Base-by-base conservation (phyloP, 306 rosid genomes). In the Luffa acutangula region DNA sequence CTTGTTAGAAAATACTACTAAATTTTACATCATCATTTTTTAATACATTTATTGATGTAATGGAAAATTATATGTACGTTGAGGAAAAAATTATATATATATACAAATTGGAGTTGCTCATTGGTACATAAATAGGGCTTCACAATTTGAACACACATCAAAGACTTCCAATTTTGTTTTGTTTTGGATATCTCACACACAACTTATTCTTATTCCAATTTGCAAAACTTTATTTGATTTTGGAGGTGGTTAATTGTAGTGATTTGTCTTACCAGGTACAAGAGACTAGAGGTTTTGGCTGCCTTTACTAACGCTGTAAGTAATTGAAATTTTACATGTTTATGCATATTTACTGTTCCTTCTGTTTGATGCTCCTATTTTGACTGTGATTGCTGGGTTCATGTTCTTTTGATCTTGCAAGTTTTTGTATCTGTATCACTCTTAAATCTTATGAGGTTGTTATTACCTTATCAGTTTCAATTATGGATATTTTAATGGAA, bases 301-400 rank as follows among this genome's bases (percentile, higher is more conserved):
- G 98, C 99, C 65, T 95, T 95, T 86, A 95, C 99, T 65, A 95
- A 95, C 89, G 96, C 98, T 84, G 99, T 95, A 91, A 90, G 99
- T 88, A 80, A 73, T 76, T 80, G 48, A 39, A 80, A 79, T 54
- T 39, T 84, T 79, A 82, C 77, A 13, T 54, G 48, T 64, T 52
- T 62, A 45, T 25, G 31, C 62, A 17, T 46, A 18, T 69, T 69
- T 41, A 42, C 7, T 42, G 75, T 69, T 11, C 73, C 48, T 63
- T 56, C 65, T 21, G 42, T 31, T 2, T 36, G 25, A 15, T 54
- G 37, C 46, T 52, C 36, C 51, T 57, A 57, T 13, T 69, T 78
- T 59, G 63, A 45, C 36, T 42, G 83, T 58, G 65, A 8, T 12
- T 37, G 25, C 12, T 64, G 39, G 31, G 36, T 71, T 46, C 77